These are phyloP conservation scores for Boletus rubroflammeus DNA, from an alignment of 768 basidiomycete genomes.

Conservation along the genomic window DNA sequence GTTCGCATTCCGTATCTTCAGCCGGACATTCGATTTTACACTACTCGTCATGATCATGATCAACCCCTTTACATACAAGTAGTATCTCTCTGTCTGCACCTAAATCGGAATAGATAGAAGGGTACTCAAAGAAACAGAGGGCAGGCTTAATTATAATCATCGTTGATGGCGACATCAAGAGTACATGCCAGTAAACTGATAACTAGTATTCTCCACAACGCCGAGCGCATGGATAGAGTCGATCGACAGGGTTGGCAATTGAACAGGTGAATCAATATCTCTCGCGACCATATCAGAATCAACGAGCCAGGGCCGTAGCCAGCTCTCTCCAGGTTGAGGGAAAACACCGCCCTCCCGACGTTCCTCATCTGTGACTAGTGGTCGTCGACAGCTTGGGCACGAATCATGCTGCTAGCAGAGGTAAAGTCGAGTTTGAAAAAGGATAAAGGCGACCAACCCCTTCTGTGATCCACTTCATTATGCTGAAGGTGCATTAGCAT, in stretches of 20 bases:
- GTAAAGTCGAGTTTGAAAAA: slow-evolving; percentile 6
- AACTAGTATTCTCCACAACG: slow-evolving; percentile 16
- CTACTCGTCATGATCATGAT: slow-evolving; percentile 18
- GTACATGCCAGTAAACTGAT: slow-evolving; percentile 54
- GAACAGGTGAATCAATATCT: slow-evolving; percentile 6
- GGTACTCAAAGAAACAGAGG: slow-evolving; percentile 18
- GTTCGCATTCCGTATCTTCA: slow-evolving; percentile 12
- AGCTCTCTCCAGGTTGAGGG: slow-evolving; percentile 8
- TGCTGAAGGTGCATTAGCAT: slow-evolving; percentile 40
- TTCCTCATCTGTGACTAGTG: slow-evolving; percentile 33
- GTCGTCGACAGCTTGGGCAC: slow-evolving; percentile 62
- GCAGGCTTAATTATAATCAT: slow-evolving; percentile 11
- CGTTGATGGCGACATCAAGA: slow-evolving; percentile 35
- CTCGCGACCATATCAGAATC: slow-evolving; percentile 19
- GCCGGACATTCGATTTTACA: slow-evolving; percentile 25
- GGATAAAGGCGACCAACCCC: slow-evolving; percentile 41
- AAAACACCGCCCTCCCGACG: slow-evolving; percentile 9
- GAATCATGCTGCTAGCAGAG: slow-evolving; percentile 48
- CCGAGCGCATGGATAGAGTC: slow-evolving; percentile 14
- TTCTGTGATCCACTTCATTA: slow-evolving; percentile 58
- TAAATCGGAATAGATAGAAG: slow-evolving; percentile 23
- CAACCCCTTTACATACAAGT: slow-evolving; percentile 12
- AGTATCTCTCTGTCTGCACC: slow-evolving; percentile 24
- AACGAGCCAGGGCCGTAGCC: slow-evolving; percentile 24
- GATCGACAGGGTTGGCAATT: slow-evolving; percentile 19